Base-by-base conservation (phyloP, 2,329 filamentous ascomycete species). In the Elsinoe batatas region DNA sequence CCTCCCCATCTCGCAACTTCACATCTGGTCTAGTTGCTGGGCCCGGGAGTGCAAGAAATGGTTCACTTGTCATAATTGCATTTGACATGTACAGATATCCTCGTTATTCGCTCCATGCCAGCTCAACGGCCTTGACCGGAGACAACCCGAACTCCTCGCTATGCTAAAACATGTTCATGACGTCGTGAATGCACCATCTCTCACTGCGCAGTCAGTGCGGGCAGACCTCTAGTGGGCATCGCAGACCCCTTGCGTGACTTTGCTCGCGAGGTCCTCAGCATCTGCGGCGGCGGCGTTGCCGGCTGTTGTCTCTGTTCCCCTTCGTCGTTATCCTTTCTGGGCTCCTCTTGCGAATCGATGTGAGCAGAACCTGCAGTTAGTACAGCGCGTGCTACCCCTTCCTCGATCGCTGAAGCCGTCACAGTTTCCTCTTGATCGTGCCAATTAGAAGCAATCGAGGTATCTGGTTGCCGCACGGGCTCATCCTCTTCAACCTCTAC, bases 211-310 rank as follows among this genome's bases (percentile, higher is more conserved):
- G 38, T 26, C 6, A 55, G 26, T 11, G 40, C 30, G n/a, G 38
- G 53, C 22, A 42, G 26, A 17, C 53, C 40, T 2, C 40, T 26
- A 11, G 33, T 18, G 40, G 47, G 20, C 18, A 30, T n/a, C 12
- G 22, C 13, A 8, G 32, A 32, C 15, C 37, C 40, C 30, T 37
- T 46, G 18, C 38, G 37, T 18, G 36, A 22, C 13, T 54, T 54
- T 30, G 51, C 51, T 26, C 51, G 35, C 13, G 51, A 54, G 8
- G 51, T 54, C 13, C 51, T 42, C 20, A 54, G 37, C 42, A 32
- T 17, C 30, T 47, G 22, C 22, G 40, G 40, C 8, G 53, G 18
- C 15, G 53, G 18, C 13, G 26, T 55, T 26, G 32, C 15, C 35
- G 20, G 30, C 37, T 32, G 33, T 8, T 49, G 44, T 15, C 18